Base-by-base conservation (phyloP, 805 yeast species). In the Wickerhamiella spandovensis region DNA sequence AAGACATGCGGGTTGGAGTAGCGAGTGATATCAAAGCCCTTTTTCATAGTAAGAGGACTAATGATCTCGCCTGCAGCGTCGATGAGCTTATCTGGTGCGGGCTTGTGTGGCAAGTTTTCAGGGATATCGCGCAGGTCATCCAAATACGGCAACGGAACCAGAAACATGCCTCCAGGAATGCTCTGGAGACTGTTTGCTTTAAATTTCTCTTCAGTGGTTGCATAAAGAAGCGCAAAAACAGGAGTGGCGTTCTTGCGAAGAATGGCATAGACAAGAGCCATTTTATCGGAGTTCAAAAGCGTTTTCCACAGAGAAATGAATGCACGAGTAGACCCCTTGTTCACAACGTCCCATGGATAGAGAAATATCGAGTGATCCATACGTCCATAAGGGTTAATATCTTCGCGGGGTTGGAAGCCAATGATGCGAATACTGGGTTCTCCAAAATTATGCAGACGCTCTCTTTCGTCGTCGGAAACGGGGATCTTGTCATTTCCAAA, bases 111-210 rank as follows among this genome's bases (percentile, higher is more conserved):
- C 51, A 51, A 45, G 39, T 24, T 48, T 51, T 64, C 65, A 0
- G 97, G 96, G 3, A 78, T 63, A 32, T 75, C 71, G 48, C 97
- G 70, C 3, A 87, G 64, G 61, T 86, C 90, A 56, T 87, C 94
- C 15, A 77, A 65, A 70, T 76, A 83, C 1, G 97, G 96, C 21
- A 84, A 57, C 28, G 73, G 71, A 8, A 83, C 72, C 50, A 88
- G 63, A 46, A 81, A 78, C 54, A 90, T 76, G 0, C 96, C 96
- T 51, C 83, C 79, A 0, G 46, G 46, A 25, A 25, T n/a, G 4
- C 20, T 3, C 17, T 23, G 46, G 21, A 17, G 13, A 8, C n/a
- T 5, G 3, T 54, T 51, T n/a, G 48, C 55, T 7, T 48, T 43
- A n/a, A 58, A 64, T 23, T 47, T 52, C 15, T 47, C 46, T 7